A percentile compares a stretch with the other conserved stretches of the same genome.
These are phyloP conservation scores for Orobanche coerulescens DNA, from an alignment of 257 asterid genomes.

Conservation along the genomic window DNA sequence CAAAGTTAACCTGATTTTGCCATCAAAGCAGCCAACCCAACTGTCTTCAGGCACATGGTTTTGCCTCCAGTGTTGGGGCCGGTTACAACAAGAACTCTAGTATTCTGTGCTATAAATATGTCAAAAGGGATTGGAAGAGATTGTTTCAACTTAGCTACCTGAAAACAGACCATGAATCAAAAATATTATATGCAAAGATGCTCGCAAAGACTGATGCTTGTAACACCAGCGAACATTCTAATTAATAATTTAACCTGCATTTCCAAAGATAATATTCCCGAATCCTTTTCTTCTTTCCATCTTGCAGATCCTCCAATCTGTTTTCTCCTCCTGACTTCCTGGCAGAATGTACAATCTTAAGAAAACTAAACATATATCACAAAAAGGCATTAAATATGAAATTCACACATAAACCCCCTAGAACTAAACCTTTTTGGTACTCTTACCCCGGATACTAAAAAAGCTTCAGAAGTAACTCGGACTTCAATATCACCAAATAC, in stretches of 20 bases:
- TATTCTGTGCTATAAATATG: conserved; percentile 48
- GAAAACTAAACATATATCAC: conserved; percentile 13
- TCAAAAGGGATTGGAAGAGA: conserved; percentile 78
- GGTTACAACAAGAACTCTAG: conserved; percentile 72
- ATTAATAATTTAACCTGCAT: conserved; percentile 44
- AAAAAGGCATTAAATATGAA: conserved; percentile 2
- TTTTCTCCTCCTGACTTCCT: conserved; percentile 92
- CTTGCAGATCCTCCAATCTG: conserved; percentile 42
- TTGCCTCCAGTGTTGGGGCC: conserved; percentile 99
- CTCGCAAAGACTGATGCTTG: conserved; percentile 1
- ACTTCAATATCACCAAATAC: not conserved
- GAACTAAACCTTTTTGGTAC: not conserved
- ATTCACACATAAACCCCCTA: not conserved
- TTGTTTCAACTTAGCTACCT: conserved; percentile 65
- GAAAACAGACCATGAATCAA: conserved; percentile 25
- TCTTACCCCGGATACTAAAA: not conserved
- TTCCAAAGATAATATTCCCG: conserved; percentile 49
- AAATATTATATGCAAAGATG: not conserved
- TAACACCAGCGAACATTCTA: conserved; percentile 4
- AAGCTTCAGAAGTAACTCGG: conserved; percentile 5
- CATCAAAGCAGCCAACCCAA: conserved; percentile 98
- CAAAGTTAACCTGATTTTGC: conserved; percentile 79
- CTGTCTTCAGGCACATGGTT: conserved; percentile 90
- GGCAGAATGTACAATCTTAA: conserved; percentile 14
- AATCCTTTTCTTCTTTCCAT: conserved; percentile 40